Base-by-base conservation (phyloP, 305 asterid genomes). In the Monarda citriodora region DNA sequence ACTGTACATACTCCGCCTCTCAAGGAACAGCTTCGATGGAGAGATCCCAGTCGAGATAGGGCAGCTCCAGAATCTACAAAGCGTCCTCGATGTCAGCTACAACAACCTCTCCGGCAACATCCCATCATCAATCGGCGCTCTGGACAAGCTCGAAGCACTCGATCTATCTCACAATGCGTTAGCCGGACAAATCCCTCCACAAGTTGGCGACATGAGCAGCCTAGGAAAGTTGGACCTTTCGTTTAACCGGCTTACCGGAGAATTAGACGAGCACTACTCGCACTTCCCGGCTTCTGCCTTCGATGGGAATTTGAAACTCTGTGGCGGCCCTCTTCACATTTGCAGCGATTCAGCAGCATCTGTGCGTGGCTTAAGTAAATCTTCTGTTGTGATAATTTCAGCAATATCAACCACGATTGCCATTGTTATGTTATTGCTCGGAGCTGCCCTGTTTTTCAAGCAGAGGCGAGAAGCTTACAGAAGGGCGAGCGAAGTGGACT, bases 81-180 rank as follows among this genome's bases (percentile, higher is more conserved):
- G 89, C 67, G 56, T 70, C 45, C 84, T 92, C 17, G 91, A 92
- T 69, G 58, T 92, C 71, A 89, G 98, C 86, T 68, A 76, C 84
- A 93, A 93, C 45, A 87, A 79, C 64, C 78, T 89, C 64, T 77
- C 63, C 6, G 97, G 96, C 9, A 65, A 17, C 29, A 82, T 93
- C 65, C 96, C 99, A 16, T 40, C 77, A 10, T 70, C 93, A 5
- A 74, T 92, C 17, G 83, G 77, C n/a, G 53, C 79, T 13, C 82
- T 92, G 32, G 58, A 85, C 11, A 92, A 89, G 81, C 98, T 85
- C 7, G 96, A 89, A 75, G 73, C 73, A n/a, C 96, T 93, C 22
- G 96, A 89, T 69, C 79, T 93, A 7, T 89, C 99, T 32, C 91
- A 87, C 74, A 93, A 93, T 56, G 71, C 68, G 12, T 77, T 93